Percentiles rank a stretch among this genome's conserved stretches.
phyloP scores from a whole-genome alignment of 768 basidiomycete genomes.

The Basidioascus undulatus region DNA sequence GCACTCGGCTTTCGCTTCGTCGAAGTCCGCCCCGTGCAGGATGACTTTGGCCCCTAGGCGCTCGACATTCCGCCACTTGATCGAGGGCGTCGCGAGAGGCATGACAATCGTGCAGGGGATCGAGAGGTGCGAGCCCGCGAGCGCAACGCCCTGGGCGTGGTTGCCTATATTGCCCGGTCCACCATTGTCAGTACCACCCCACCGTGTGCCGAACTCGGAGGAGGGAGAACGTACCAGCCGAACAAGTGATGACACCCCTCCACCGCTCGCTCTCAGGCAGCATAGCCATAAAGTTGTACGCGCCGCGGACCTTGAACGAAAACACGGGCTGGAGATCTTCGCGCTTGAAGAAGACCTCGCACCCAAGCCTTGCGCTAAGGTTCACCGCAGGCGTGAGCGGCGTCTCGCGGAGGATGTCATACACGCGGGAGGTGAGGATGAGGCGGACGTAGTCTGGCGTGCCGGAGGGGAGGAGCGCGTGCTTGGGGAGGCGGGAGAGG shows the following conservation, averaged over 20 bases:
- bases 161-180: slow-evolving; percentile 35
- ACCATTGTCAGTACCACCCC: not conserved
- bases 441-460: slow-evolving; percentile 72
- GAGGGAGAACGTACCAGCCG: slow-evolving; percentile 59
- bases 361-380: slow-evolving; percentile 66
- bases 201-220: not conserved
- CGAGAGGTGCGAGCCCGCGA: slow-evolving; percentile 63
- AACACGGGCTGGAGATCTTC: slow-evolving; percentile 89
- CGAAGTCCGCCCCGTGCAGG: slow-evolving; percentile 74
- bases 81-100: slow-evolving; percentile 80
- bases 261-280: slow-evolving; percentile 69
- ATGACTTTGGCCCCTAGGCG: slow-evolving; percentile 87
- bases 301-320: slow-evolving; percentile 94
- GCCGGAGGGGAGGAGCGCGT: slow-evolving; percentile 36
- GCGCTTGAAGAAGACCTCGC: slow-evolving; percentile 84
- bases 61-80: slow-evolving; percentile 89
- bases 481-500: slow-evolving; percentile 40
- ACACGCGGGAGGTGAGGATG: slow-evolving; percentile 71
- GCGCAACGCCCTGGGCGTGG: slow-evolving; percentile 92
- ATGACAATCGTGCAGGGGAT: slow-evolving; percentile 98
- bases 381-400: slow-evolving; percentile 70
- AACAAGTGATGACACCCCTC: slow-evolving; percentile 95
- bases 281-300: slow-evolving; percentile 94
- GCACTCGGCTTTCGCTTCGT: slow-evolving; percentile 88
- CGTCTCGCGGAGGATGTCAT: slow-evolving; percentile 69